A percentile compares a stretch with the other conserved stretches of the same genome.
phyloP scores from a whole-genome alignment of 306 rosid genomes.

The Notholithocarpus densiflorus region DNA sequence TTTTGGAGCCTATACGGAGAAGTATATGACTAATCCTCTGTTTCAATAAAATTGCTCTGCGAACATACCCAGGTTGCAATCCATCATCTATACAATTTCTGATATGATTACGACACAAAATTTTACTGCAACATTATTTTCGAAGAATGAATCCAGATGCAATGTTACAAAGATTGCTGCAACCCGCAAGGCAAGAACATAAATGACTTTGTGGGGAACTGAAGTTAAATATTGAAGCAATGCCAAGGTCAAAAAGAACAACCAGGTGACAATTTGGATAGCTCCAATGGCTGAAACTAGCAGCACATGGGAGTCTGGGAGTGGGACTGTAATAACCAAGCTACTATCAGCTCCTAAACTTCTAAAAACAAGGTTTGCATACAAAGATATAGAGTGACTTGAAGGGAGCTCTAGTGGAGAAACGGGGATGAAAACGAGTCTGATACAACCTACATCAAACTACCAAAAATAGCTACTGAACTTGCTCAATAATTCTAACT shows the following conservation, averaged over 20 bases:
- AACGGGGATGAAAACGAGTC: too few species aligned
- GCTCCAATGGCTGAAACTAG: background rate
- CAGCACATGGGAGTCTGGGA: background rate
- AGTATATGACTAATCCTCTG: too few species aligned
- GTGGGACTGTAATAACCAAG: background rate
- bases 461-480: background rate
- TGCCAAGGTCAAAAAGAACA: background rate
- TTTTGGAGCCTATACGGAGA: too few species aligned
- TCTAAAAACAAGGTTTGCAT: background rate
- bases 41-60: too few species aligned
- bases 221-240: too few species aligned
- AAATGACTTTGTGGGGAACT: too few species aligned
- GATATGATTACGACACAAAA: background rate
- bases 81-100: background rate
- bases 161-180: background rate
- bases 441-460: background rate
- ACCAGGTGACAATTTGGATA: background rate
- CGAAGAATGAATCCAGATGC: background rate
- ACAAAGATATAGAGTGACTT: background rate
- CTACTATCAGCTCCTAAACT: background rate
- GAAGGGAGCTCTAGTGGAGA: background rate
- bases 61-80: too few species aligned
- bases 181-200: background rate
- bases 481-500: background rate
- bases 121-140: background rate